A percentile compares a stretch with the other conserved stretches of the same genome.
Evolutionary conservation across 1,284 basidiomycete species (phyloP).

Genomic region (Ustilago trichophora): DNA sequence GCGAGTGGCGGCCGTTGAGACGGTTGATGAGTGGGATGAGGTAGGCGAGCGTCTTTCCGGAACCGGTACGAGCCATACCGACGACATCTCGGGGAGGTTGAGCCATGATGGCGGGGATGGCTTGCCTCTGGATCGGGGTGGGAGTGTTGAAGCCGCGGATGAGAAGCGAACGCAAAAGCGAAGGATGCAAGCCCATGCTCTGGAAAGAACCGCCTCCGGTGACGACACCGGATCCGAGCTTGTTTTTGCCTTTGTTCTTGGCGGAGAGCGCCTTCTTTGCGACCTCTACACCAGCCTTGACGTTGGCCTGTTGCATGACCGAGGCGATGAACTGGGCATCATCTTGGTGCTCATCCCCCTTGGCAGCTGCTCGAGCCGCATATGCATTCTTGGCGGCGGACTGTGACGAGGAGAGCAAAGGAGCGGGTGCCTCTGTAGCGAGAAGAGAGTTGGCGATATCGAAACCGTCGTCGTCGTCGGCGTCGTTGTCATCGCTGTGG

Average conservation of each 20-base stretch:
- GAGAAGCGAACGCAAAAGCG: conserved; percentile 82
- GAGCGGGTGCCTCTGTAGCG: conserved; percentile 3
- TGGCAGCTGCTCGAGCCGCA: conserved; percentile 9
- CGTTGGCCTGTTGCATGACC: conserved; percentile 61
- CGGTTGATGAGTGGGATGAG: conserved; percentile 90
- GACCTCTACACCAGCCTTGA: conserved; percentile 60
- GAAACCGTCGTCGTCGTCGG: conserved; percentile 25
- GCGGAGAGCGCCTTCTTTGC: conserved; percentile 50
- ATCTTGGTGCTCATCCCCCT: conserved; percentile 49
- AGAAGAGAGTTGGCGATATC: conserved; percentile 43
- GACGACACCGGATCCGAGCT: conserved; percentile 49
- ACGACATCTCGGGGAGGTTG: conserved; percentile 92
- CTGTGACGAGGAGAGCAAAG: conserved; percentile 11
- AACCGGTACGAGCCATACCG: conserved; percentile 98
- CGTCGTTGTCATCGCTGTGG: conserved; percentile 7
- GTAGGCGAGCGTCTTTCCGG: conserved; percentile 97
- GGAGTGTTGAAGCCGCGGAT: conserved; percentile 94
- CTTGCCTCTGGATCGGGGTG: conserved; percentile 92
- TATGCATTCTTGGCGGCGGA: conserved; percentile 7
- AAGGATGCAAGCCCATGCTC: conserved; percentile 74
- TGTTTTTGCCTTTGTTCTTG: conserved; percentile 59
- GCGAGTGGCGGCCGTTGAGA: conserved; percentile 81
- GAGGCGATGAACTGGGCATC: conserved; percentile 63
- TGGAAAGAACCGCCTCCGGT: conserved; percentile 65
- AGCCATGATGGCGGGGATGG: conserved; percentile 85